These are phyloP conservation scores for apple (Malus domestica) DNA, from an alignment of 306 rosid species.

Conservation along the genomic window DNA sequence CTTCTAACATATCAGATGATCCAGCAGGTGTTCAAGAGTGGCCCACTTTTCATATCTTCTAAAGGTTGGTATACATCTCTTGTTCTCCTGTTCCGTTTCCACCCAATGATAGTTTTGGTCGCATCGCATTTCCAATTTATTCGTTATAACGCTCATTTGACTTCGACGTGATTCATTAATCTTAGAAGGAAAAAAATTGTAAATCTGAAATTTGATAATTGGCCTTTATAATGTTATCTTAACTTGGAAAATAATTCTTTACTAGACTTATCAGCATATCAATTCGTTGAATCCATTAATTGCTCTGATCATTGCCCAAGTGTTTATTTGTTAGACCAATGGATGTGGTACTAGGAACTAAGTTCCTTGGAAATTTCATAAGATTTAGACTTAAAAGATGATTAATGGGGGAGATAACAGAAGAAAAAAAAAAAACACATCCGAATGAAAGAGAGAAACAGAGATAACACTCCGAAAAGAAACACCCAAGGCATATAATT, in stretches of 20 bases:
- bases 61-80: conserved; percentile 54
- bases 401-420: background rate
- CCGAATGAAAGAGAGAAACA: background rate
- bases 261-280: background rate
- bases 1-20: conserved; percentile 32
- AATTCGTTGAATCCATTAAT: background rate
- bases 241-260: background rate
- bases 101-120: background rate
- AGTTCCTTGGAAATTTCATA: background rate
- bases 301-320: background rate
- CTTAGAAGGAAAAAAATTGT: background rate
- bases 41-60: conserved; percentile 96
- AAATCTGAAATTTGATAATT: background rate
- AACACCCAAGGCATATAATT: background rate
- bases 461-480: background rate
- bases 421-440: background rate
- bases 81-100: background rate
- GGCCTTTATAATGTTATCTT: background rate
- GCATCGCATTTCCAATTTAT: background rate
- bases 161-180: background rate
- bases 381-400: background rate
- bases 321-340: background rate
- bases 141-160: background rate
- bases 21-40: conserved; percentile 95
- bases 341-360: background rate